phyloP scores from a whole-genome alignment of 495 filamentous ascomycete species.

The Podospora australis region DNA sequence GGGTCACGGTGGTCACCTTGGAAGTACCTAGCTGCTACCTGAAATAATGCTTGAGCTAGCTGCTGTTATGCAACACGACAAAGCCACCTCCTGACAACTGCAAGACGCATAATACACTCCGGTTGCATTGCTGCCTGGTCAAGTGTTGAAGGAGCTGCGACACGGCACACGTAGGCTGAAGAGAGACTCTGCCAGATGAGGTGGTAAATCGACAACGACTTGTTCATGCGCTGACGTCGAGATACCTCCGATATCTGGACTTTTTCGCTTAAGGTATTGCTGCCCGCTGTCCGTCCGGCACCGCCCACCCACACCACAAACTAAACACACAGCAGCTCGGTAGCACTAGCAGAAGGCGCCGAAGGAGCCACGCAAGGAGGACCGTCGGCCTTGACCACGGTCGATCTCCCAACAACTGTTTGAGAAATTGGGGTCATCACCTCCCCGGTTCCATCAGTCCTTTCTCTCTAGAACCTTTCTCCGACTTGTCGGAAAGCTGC shows the following conservation, averaged over 20 bases:
- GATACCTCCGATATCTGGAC: not conserved
- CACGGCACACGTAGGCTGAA: conserved; percentile 4
- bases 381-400: conserved; percentile 9
- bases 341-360: no score
- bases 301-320: no score
- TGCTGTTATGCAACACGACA: conserved; percentile 6
- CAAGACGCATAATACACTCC: conserved; percentile 4
- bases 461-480: not conserved
- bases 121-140: conserved; percentile 15
- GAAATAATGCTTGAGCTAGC: no score
- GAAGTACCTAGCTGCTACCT: no score
- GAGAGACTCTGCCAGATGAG: not conserved
- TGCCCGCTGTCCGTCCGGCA: no score
- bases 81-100: conserved; percentile 18
- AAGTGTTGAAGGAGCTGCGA: not conserved
- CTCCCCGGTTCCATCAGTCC: not conserved
- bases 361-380: conserved; percentile 7
- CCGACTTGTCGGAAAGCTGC: not conserved
- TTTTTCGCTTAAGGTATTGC: no score
- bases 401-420: conserved; percentile 21
- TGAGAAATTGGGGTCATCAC: conserved; percentile 23
- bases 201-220: conserved; percentile 4
- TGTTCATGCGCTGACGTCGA: conserved; percentile 42
- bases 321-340: no score
- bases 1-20: no score